Evolutionary conservation across 1,284 basidiomycete genomes (phyloP).

Genomic region (Athelia psychrophila): DNA sequence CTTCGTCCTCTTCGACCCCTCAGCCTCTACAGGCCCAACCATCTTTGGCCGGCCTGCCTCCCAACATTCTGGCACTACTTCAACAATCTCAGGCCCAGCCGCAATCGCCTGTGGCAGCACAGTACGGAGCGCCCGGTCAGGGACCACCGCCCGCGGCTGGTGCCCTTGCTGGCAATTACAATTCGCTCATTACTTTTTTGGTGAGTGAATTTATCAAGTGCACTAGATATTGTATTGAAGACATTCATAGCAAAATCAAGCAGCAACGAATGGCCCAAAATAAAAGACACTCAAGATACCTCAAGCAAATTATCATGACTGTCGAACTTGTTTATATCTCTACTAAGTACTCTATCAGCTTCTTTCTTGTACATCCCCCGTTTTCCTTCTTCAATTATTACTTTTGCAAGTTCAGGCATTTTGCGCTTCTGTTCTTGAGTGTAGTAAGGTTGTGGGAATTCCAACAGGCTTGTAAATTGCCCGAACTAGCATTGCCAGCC

Average conservation of each 20-base stretch:
- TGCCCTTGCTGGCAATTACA: constrained; percentile 39
- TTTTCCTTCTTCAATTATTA: no score
- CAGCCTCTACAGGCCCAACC: constrained; percentile 28
- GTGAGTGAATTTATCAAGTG: constrained; percentile 29
- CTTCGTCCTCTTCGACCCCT: constrained; percentile 32
- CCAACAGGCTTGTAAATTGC: no score
- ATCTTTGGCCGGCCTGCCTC: constrained; percentile 45
- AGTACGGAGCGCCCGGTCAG: background rate
- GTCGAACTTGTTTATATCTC: no score
- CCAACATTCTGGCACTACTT: constrained; percentile 62
- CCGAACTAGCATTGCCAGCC: no score
- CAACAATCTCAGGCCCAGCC: constrained; percentile 46
- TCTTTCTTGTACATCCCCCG: no score
- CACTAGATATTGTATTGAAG: background rate
- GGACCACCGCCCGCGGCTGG: no score
- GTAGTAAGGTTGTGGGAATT: no score
- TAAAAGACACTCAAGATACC: no score
- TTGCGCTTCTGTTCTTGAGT: no score
- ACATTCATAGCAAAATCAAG: constrained; percentile 6
- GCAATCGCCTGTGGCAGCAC: constrained; percentile 26
- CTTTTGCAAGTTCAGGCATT: no score
- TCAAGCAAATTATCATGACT: no score
- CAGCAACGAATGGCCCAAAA: background rate
- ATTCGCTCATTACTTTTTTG: constrained; percentile 54
- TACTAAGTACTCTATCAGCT: no score